Base-by-base conservation (phyloP, 2,329 filamentous ascomycete genomes). In the Penicillium vulpinum region DNA sequence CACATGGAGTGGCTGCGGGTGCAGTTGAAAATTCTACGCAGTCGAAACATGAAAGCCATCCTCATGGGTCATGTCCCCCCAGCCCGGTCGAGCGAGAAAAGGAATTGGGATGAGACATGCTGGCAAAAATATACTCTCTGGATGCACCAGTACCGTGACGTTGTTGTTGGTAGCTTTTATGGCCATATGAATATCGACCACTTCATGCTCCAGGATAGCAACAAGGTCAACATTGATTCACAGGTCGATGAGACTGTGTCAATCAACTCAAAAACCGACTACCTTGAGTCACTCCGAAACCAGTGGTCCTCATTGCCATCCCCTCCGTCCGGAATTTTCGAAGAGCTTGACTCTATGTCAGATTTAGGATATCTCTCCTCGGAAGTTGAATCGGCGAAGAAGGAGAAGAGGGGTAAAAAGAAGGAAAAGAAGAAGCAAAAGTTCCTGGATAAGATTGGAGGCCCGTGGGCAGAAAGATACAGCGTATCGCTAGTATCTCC, bases 161-260 rank as follows among this genome's bases (percentile, higher is more conserved):
- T 99, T 36, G 82, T 99, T 21, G 82, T 92, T 21, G 86, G 85
- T 13, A 86, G 86, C 26, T 70, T 96, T 6, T 99, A 89, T 69
- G 94, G 93, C 1, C 94, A 99, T 72, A 97, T 99, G 94, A 99
- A 99, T 70, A 90, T 97, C 62, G 94, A 99, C 67, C 94, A 99
- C 73, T 99, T 99, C 75, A 84, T 97, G 69, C 78, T 99, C 16
- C 91, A 96, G 67, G 93, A 97, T 71, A 90, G 87, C 56, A 81
- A 89, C 39, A 84, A 96, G 0, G 81, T 97, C 52, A 82, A 89
- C 59, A 81, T 91, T 26, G 75, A 75, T 41, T 66, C 73, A 2
- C 65, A 72, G 9, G 44, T 44, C 10, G 33, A 62, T 6, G 75
- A 79, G n/a, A 77, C 83, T n/a, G 71, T 94, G 21, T 82, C 83